Base-by-base conservation (phyloP, 495 filamentous ascomycete species). In the Podospora anserina region DNA sequence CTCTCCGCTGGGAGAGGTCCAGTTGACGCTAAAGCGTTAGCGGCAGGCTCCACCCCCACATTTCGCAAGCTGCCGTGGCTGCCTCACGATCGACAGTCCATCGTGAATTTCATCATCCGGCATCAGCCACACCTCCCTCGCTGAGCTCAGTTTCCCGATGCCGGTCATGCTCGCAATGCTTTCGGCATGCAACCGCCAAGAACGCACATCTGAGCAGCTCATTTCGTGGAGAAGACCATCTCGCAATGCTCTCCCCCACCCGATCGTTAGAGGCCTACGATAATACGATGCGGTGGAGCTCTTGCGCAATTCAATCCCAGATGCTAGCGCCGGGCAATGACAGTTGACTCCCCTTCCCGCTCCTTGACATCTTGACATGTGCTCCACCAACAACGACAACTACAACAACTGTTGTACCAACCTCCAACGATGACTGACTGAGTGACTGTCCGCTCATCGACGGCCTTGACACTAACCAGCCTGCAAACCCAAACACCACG, bases 121-220 rank as follows among this genome's bases (percentile, higher is more conserved):
- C 44, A 39, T 56, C 65, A 66, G 65, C 65, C 65, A 66, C 65
- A 27, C n/a, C 44, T 34, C n/a, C 20, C 34, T 7, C 19, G 65
- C 65, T 67, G 65, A 67, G 59, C 18, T 13, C 23, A 61, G 13
- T 27, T 23, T 49, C 39, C 39, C 39, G 39, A 49, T 49, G 9
- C 39, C 39, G 7, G 39, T 32, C 39, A 49, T 49, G 39, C 2
- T 3, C 39, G 39, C 39, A 49, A 49, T 49, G 39, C 39, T 49
- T 49, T 49, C 39, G 39, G 13, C 13, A 49, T 18, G 6, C 39
- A 49, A 13, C 39, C 39, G 13, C 39, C 39, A 49, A 49, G 9
- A 49, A 13, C 2, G 39, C 39, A 13, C 39, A 13, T 49, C 39
- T 49, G 39, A 49, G 39, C 39, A 49, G 15, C 39, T 49, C 39